These are phyloP conservation scores for Nymphaea thermarum DNA, from an alignment of 164 flowering plant species.

Conservation along the genomic window DNA sequence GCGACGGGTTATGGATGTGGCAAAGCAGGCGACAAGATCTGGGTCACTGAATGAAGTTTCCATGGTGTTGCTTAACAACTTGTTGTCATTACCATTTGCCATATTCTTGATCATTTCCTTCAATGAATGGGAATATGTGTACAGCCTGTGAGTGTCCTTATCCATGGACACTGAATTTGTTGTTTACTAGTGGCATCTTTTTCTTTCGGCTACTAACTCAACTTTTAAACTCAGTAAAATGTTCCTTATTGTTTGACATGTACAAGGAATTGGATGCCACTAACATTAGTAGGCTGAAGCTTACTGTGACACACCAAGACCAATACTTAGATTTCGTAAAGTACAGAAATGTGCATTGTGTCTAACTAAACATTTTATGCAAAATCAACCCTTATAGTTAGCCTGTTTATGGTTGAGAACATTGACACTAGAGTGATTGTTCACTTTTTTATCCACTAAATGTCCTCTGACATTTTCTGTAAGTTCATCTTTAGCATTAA, in stretches of 20 bases:
- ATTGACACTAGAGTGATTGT: too few relatives aligned
- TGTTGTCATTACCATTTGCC: constrained; percentile 56
- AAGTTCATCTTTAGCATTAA: too few relatives aligned
- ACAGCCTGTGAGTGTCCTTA: constrained; percentile 30
- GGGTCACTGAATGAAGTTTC: constrained; percentile 77
- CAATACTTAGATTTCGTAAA: too few relatives aligned
- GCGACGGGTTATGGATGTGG: constrained; percentile 65
- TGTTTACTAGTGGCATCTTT: background rate
- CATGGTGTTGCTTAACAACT: constrained; percentile 75
- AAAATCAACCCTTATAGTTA: too few relatives aligned
- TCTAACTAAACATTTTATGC: too few relatives aligned
- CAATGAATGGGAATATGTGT: constrained; percentile 51
- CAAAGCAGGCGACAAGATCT: constrained; percentile 48
- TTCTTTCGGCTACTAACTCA: background rate
- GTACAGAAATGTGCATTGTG: too few relatives aligned
- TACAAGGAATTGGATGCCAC: too few relatives aligned
- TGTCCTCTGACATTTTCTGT: too few relatives aligned
- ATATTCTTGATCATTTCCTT: constrained; percentile 41
- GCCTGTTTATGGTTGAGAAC: too few relatives aligned
- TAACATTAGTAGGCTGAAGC: too few relatives aligned
- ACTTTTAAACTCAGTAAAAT: background rate
- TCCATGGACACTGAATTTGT: background rate
- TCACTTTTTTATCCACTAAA: too few relatives aligned
- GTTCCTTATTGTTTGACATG: background rate
- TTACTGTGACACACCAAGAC: too few relatives aligned